phyloP scores from a whole-genome alignment of 2,329 filamentous ascomycete species.

The Xylaria sp. region DNA sequence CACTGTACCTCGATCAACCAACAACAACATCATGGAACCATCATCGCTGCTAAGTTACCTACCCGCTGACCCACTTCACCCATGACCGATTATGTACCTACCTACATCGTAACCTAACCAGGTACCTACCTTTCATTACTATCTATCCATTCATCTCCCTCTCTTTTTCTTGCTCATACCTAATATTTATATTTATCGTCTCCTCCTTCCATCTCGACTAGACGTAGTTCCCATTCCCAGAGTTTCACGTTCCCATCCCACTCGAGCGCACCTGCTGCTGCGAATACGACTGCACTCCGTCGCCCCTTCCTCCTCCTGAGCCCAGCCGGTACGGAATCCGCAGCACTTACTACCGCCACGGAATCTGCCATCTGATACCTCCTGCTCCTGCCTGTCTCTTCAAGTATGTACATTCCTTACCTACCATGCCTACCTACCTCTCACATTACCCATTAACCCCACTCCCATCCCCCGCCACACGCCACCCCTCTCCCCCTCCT shows the following conservation, averaged over 20 bases:
- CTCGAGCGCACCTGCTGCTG: no score
- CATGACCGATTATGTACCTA: not conserved
- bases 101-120: not conserved
- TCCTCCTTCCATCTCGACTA: not conserved
- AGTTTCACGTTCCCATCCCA: no score
- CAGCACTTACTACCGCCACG: no score
- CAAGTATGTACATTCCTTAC: not conserved
- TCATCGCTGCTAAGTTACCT: constrained; percentile 2
- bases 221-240: no score
- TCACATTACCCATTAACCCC: not conserved
- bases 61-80: not conserved
- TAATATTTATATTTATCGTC: not conserved
- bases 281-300: no score
- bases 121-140: not conserved
- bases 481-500: not conserved
- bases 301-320: no score
- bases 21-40: not conserved
- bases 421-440: not conserved
- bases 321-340: no score
- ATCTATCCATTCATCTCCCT: not conserved
- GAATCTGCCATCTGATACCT: not conserved
- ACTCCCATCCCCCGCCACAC: not conserved
- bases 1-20: not conserved
- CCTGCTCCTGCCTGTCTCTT: not conserved
- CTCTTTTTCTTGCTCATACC: not conserved